Evolutionary conservation across 139 green algal genomes (phyloP), one percentile per base, ranked within the genome.

Genomic region (Marvania coccoides): DNA sequence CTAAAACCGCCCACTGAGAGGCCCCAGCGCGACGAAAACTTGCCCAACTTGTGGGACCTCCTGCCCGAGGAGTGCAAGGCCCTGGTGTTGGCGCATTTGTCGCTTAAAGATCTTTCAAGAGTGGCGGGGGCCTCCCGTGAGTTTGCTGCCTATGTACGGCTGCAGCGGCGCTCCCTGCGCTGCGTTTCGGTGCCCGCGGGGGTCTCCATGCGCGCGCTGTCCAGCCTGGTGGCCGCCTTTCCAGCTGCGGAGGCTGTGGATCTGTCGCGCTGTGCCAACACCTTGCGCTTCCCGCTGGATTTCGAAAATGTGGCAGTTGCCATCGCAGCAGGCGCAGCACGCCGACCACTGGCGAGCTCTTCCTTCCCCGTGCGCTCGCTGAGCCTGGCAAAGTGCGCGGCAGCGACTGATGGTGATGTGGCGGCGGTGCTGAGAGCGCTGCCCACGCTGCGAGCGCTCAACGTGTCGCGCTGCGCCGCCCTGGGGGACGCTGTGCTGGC

Each of bases 21-120:
- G 26, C 9, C 8, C 34, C 55, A 7, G 19, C 55, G 5, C 12
- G 19, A 47, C 34, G 8, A 62, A 15, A 19, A 7, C 34, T n/a
- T 7, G 36, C 5, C 55, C 45, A 13, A 6, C 47, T 26, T 66
- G 24, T 69, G 61, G 61, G 61, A 69, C 26, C 10, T 13, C 9
- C 40, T 69, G 35, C 61, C 61, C 39, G 13, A 59, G 14, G 60
- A 67, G 14, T 67, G 60, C 15, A 56, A 63, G 55, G 4, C 28
- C 15, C 6, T 59, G 14, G 31, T 67, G n/a, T 61, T 56, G n/a
- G 9, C 15, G 19, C 36, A 31, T 6, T n/a, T 67, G 13, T 63
- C 38, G 45, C 34, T 14, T 5, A 39, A 33, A 38, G 61, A 69
- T 47, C 26, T 33, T 10, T 19, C 61, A 19, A 5, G 10, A 9